Evolutionary conservation across 2,329 filamentous ascomycete genomes (phyloP).

Genomic region (Rutstroemia sp.): DNA sequence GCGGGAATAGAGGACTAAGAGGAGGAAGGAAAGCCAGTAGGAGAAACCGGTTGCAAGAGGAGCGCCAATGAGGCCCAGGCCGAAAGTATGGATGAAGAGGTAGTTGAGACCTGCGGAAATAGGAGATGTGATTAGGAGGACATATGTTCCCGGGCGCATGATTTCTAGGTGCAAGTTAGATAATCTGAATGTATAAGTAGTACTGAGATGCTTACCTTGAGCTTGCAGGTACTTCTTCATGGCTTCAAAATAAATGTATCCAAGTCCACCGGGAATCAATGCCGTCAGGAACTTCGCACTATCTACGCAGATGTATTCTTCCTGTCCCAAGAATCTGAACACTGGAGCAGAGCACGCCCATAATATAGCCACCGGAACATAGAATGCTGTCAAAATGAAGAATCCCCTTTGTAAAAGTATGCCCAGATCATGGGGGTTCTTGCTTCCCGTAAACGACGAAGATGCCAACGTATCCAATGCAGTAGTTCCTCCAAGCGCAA

Average conservation of each 20-base stretch:
- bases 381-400: conserved; percentile 64
- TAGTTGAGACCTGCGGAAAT: conserved; percentile 76
- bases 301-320: conserved; percentile 67
- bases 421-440: conserved; percentile 71
- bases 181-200: conserved; percentile 28
- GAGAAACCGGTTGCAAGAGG: conserved; percentile 76
- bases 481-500: conserved; percentile 77
- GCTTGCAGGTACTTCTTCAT: conserved; percentile 86
- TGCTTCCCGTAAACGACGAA: conserved; percentile 72
- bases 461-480: conserved; percentile 81
- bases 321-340: conserved; percentile 69
- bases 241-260: conserved; percentile 81
- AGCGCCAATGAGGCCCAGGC: conserved; percentile 68
- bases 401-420: conserved; percentile 71
- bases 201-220: conserved; percentile 63
- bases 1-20: conserved; percentile 65
- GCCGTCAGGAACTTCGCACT: conserved; percentile 66
- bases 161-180: conserved; percentile 35
- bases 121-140: conserved; percentile 74
- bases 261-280: conserved; percentile 72
- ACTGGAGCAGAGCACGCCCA: conserved; percentile 71
- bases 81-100: conserved; percentile 65
- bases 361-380: conserved; percentile 62
- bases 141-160: conserved; percentile 78
- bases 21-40: conserved; percentile 77